Percentiles rank a stretch among this genome's conserved stretches.
Conservation (phyloP, 2,329 filamentous ascomycete species). For the Knufia fluminis region DNA sequence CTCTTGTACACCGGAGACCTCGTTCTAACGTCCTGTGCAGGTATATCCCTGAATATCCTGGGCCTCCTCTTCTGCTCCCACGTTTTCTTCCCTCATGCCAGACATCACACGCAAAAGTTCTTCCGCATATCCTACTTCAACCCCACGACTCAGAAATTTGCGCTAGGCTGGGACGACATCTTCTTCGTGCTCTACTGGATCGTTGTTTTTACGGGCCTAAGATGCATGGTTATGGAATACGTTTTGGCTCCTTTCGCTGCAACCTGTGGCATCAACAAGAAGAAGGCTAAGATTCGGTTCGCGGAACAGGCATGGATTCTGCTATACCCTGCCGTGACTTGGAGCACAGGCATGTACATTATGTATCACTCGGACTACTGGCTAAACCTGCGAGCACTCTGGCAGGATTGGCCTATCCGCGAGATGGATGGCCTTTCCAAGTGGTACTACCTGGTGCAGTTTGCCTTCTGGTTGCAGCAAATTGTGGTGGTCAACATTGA, state of each 20-base stretch:
- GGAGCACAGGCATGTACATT: slow-evolving; percentile 76
- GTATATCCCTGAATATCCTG: slow-evolving; percentile 76
- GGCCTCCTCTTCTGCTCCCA: slow-evolving; percentile 75
- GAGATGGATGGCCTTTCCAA: slow-evolving; percentile 69
- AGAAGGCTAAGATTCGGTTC: slow-evolving; percentile 70
- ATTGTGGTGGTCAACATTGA: slow-evolving; percentile 92
- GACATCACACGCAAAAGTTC: slow-evolving; percentile 74
- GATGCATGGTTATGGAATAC: slow-evolving; percentile 80
- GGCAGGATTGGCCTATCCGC: slow-evolving; percentile 74
- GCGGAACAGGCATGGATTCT: slow-evolving; percentile 91
- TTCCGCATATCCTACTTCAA: slow-evolving; percentile 81
- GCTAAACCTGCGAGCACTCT: slow-evolving; percentile 66
- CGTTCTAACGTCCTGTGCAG: slow-evolving; percentile 35
- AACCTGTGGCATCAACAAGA: slow-evolving; percentile 59
- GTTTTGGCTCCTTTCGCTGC: slow-evolving; percentile 69
- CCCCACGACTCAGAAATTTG: slow-evolving; percentile 57
- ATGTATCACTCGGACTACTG: slow-evolving; percentile 70
- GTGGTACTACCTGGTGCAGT: slow-evolving; percentile 80
- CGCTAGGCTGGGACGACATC: slow-evolving; percentile 67
- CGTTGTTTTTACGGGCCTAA: slow-evolving; percentile 75
- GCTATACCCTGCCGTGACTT: slow-evolving; percentile 73
- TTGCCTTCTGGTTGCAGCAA: slow-evolving; percentile 90
- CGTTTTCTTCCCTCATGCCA: slow-evolving; percentile 69
- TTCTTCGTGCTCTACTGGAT: slow-evolving; percentile 71
- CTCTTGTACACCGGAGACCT: background rate